A percentile compares a stretch with the other conserved stretches of the same genome.
Evolutionary conservation across 225 moss, liverwort and hornwort genomes (phyloP).

Genomic region (Pseudoscleropodium purum): DNA sequence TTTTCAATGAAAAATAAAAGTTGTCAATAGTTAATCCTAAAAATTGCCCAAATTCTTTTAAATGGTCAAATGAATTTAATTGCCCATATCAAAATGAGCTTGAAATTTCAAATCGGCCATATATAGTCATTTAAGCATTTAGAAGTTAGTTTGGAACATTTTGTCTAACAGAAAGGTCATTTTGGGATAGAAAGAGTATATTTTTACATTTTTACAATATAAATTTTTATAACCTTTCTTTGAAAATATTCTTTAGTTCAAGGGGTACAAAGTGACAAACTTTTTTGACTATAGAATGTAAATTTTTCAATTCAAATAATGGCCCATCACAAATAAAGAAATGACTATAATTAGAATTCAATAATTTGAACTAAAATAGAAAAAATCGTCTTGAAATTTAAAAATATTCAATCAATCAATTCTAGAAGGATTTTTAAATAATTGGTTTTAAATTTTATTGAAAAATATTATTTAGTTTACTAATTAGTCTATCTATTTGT

Average conservation of each 20-base stretch:
- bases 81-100: no score
- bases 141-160: no score
- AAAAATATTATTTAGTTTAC: neutral
- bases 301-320: neutral
- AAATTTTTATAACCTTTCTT: neutral
- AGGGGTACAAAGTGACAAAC: neutral
- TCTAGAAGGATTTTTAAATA: neutral
- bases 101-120: no score
- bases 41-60: no score
- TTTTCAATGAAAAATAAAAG: no score
- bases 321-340: accelerated
- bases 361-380: neutral
- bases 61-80: no score
- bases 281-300: neutral
- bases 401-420: neutral
- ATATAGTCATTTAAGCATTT: no score
- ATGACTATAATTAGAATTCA: neutral
- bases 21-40: no score
- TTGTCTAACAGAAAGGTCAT: no score
- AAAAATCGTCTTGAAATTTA: neutral
- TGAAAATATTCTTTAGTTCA: neutral
- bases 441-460: neutral
- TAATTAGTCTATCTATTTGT: accelerated
- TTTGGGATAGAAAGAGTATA: no score
- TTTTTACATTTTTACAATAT: neutral